Percentiles rank a stretch among this genome's conserved stretches.
phyloP scores from a whole-genome alignment of 2,329 filamentous ascomycete species.

The Coniochaeta prunicola region DNA sequence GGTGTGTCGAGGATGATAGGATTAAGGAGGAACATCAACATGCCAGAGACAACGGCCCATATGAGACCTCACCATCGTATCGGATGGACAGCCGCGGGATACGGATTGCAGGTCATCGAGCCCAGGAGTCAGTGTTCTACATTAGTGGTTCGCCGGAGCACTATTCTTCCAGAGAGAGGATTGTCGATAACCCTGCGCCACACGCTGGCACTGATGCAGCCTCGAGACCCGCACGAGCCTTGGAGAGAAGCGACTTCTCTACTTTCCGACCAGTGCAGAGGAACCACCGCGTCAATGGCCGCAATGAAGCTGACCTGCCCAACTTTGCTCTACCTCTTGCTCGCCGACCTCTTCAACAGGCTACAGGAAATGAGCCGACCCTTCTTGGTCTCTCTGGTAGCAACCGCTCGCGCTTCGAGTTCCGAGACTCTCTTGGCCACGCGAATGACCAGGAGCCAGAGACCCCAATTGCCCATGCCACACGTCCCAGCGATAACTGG shows the following conservation, averaged over 20 bases:
- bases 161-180: slow-evolving; percentile 40
- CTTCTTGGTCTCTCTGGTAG: not conserved
- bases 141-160: slow-evolving; percentile 4
- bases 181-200: slow-evolving; percentile 19
- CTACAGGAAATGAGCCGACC: not conserved
- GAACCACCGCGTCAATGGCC: slow-evolving; percentile 23
- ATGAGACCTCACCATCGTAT: not conserved
- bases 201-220: slow-evolving; percentile 10
- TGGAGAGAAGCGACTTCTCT: slow-evolving; percentile 16
- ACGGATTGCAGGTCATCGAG: not conserved
- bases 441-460: not conserved
- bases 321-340: not conserved
- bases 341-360: no score
- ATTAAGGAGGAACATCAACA: not conserved
- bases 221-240: slow-evolving; percentile 11
- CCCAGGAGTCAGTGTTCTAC: not conserved
- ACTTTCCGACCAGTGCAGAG: slow-evolving; percentile 22
- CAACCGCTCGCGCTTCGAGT: not conserved
- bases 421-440: not conserved
- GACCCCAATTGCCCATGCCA: not conserved
- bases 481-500: not conserved
- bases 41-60: not conserved
- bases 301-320: slow-evolving; percentile 14
- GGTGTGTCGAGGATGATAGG: not conserved
- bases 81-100: not conserved